These are phyloP conservation scores for Epichloe sibirici DNA, from an alignment of 2,329 filamentous ascomycete species.

Conservation along the genomic window DNA sequence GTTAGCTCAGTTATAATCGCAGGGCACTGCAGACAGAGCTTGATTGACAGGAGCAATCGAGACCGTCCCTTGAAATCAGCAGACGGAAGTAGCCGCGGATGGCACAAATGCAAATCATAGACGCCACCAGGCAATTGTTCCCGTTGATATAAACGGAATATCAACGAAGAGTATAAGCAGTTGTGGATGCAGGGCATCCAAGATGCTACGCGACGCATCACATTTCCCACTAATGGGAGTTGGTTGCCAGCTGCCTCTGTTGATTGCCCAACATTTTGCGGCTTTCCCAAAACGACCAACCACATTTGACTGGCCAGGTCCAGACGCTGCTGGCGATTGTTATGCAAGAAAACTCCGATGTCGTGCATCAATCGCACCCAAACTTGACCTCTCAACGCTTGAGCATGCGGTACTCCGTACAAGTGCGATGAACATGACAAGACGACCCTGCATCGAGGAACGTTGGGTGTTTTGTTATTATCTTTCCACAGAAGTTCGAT, in stretches of 20 bases:
- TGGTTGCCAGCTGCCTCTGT: neutral
- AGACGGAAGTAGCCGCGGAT: neutral
- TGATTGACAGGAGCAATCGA: neutral
- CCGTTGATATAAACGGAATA: too few species aligned
- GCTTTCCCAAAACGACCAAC: neutral
- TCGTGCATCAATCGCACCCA: neutral
- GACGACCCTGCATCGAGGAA: neutral
- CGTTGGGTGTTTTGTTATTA: neutral
- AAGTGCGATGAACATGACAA: neutral
- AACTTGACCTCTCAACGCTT: neutral
- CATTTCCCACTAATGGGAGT: neutral
- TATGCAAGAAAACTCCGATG: constrained; percentile 2
- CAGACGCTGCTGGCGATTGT: neutral
- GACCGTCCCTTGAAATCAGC: neutral
- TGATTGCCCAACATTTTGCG: neutral
- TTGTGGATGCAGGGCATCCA: neutral
- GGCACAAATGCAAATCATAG: too few species aligned
- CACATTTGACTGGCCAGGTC: neutral
- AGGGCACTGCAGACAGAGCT: neutral
- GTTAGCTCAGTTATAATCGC: neutral
- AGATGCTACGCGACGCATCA: neutral
- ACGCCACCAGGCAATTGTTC: too few species aligned
- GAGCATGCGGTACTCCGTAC: neutral
- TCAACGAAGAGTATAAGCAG: too few species aligned
- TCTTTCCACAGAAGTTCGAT: too few species aligned